Percentiles rank a stretch among this genome's conserved stretches.
These are phyloP conservation scores for Talaromyces nanjingensis DNA, from an alignment of 495 filamentous ascomycete genomes.

Conservation along the genomic window DNA sequence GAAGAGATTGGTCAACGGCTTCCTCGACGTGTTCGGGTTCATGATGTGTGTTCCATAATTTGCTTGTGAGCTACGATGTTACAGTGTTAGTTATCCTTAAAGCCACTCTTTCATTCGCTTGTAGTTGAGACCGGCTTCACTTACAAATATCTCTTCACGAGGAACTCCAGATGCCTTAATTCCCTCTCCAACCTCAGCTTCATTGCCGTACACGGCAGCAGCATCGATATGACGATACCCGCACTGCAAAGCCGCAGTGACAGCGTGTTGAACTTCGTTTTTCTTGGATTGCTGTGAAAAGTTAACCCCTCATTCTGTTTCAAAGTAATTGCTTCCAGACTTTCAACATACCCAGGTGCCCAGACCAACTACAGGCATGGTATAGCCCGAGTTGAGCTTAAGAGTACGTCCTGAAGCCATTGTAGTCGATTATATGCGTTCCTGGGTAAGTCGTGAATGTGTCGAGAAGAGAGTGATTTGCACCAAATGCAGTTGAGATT, in stretches of 20 bases:
- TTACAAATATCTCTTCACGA: background rate
- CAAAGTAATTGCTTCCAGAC: too few species aligned
- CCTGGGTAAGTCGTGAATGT: background rate
- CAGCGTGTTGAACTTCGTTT: background rate
- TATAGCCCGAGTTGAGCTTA: background rate
- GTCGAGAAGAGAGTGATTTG: background rate
- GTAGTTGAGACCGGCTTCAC: too few species aligned
- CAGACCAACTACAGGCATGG: background rate
- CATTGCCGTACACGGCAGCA: background rate
- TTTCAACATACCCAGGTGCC: background rate
- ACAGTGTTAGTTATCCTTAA: too few species aligned
- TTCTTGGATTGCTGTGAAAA: background rate
- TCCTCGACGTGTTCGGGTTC: slow-evolving; percentile 43
- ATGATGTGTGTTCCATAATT: slow-evolving; percentile 42
- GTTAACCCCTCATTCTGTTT: background rate
- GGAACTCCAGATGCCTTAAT: background rate
- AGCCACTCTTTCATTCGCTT: too few species aligned
- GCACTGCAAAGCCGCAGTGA: background rate
- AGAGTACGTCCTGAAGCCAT: background rate
- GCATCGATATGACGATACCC: background rate
- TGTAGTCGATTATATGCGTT: background rate
- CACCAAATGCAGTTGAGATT: background rate
- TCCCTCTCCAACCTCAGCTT: background rate
- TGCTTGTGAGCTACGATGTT: slow-evolving; percentile 13
- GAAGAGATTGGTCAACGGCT: slow-evolving; percentile 57